phyloP scores from a whole-genome alignment of 495 filamentous ascomycete species.

The Tuber calosporum region DNA sequence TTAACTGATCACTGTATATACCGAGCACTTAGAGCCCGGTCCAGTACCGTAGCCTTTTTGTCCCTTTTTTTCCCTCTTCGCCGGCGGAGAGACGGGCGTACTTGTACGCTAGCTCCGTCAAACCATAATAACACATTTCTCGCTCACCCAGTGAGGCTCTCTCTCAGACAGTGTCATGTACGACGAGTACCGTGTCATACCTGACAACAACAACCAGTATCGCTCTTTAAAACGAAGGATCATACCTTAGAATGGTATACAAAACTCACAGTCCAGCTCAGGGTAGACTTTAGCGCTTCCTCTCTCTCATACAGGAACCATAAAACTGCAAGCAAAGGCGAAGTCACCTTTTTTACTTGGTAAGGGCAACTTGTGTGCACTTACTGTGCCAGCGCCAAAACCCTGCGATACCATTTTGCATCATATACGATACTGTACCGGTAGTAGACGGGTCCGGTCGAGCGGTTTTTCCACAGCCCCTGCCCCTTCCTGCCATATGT shows the following conservation, averaged over 20 bases:
- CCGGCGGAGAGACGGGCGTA: not conserved
- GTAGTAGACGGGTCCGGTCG: not conserved
- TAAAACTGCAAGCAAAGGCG: not conserved
- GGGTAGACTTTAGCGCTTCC: not conserved
- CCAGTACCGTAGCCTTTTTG: no score
- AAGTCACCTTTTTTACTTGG: not conserved
- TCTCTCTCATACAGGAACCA: not conserved
- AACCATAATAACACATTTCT: not conserved
- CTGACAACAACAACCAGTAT: not conserved
- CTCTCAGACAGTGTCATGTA: no score
- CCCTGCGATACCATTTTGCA: not conserved
- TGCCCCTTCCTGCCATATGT: not conserved
- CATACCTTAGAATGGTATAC: not conserved
- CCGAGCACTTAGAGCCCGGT: not conserved
- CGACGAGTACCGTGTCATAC: not conserved
- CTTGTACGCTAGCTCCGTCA: not conserved
- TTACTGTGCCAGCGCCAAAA: not conserved
- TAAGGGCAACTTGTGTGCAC: not conserved
- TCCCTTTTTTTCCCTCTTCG: not conserved
- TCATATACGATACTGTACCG: not conserved
- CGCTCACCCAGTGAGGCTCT: not conserved
- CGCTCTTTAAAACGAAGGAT: not conserved
- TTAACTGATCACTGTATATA: not conserved
- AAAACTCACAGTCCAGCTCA: not conserved
- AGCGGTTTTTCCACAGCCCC: not conserved